Base-by-base conservation (phyloP, 1,284 basidiomycete species). In the Tilletia walkeri region DNA sequence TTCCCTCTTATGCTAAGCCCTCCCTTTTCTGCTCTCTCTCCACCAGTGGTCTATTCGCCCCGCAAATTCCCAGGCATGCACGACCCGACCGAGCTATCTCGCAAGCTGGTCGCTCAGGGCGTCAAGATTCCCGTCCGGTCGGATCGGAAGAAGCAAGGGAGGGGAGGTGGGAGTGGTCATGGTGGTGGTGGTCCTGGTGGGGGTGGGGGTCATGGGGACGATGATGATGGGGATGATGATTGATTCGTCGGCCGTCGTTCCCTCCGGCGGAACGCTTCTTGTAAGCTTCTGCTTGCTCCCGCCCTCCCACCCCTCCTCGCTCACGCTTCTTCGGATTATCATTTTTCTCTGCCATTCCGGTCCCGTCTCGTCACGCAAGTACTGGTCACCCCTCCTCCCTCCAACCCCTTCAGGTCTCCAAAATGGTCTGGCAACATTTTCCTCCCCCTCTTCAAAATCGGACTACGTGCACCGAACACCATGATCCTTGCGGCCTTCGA, bases 81-180 rank as follows among this genome's bases (percentile, higher is more conserved):
- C 34, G 78, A 80, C 50, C 79, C 79, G 2, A 78, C 79, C 36
- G 76, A 76, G 48, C 68, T 81, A 2, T 78, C 77, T 10, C 73
- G 77, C 39, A 81, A 81, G 66, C 66, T 81, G 9, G 79, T 78
- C 7, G 73, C 78, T 47, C 79, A 81, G 66, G 79, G 77, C 5
- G 74, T 80, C 72, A 80, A 80, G 75, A 80, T 81, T 34, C 76
- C 79, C 2, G 76, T 79, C 4, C 72, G 79, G 10, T 75, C 74
- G 14, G 79, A 81, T 59, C 75, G 75, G 56, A 81, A 81, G 72
- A 81, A 80, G 38, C 50, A 24, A 39, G 18, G 30, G 34, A 63
- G 59, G 36, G 54, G 54, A 24, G 20, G 24, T 6, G 34, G 24
- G 6, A 3, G 16, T 34, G 24, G 54, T 5, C 10, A 20, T 34